These are phyloP conservation scores for Wallemia hederae DNA, from an alignment of 1,284 basidiomycete genomes.

Conservation along the genomic window DNA sequence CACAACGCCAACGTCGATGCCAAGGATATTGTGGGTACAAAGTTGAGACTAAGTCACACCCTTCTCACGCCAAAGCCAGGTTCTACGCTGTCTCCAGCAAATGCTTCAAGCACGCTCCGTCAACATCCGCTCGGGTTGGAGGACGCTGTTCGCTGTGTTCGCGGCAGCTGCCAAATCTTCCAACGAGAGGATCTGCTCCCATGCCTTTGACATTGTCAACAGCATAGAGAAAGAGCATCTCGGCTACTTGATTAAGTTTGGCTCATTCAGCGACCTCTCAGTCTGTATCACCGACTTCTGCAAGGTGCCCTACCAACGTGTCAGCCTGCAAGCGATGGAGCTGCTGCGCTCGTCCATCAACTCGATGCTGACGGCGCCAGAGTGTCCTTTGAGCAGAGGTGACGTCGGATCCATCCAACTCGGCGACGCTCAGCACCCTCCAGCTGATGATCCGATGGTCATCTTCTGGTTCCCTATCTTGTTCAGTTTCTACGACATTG, in stretches of 20 bases:
- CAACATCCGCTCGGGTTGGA: constrained; percentile 93
- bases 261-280: constrained; percentile 80
- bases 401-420: not conserved
- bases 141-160: constrained; percentile 96
- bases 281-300: constrained; percentile 97
- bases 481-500: constrained; percentile 94
- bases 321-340: constrained; percentile 79
- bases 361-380: constrained; percentile 59
- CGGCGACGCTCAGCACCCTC: not conserved
- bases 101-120: constrained; percentile 89
- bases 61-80: constrained; percentile 20
- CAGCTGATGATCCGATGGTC: constrained; percentile 36
- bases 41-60: not conserved
- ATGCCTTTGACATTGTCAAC: constrained; percentile 89
- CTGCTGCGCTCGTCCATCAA: constrained; percentile 80
- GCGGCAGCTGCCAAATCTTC: constrained; percentile 81
- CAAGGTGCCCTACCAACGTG: constrained; percentile 97
- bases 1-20: constrained; percentile 86
- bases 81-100: constrained; percentile 89
- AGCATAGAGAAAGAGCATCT: constrained; percentile 77
- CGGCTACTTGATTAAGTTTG: constrained; percentile 59
- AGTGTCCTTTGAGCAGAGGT: constrained; percentile 30
- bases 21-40: constrained; percentile 55
- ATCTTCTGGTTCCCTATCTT: constrained; percentile 91
- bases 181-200: constrained; percentile 69